Evolutionary conservation across 2,329 filamentous ascomycete genomes (phyloP), one percentile per base, ranked within the genome.

Genomic region (Parasarocladium wereldwijsianum): DNA sequence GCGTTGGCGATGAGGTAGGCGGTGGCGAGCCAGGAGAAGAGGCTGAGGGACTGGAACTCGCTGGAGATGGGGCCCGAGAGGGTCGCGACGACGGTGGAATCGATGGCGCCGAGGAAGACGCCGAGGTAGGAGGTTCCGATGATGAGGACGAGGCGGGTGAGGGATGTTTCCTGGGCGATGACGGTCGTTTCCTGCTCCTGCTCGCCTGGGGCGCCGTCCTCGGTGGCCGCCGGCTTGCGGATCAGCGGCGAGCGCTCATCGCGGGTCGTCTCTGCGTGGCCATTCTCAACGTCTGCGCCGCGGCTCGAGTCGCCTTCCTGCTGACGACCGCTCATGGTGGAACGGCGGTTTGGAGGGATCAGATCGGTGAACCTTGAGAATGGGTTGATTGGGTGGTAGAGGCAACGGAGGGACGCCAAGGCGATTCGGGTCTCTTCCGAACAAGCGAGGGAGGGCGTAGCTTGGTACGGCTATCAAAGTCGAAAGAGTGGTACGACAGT

Each of bases 1-100:
- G 85, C 80, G 50, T 87, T 93, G 40, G 84, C 78, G 43, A 93
- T 85, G 17, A 93, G 66, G 48, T 93, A 93, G 13, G 82, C 77
- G 0, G 82, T 80, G 0, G 83, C 85, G 6, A 93, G 72, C 85
- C 85, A 93, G 1, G 83, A 86, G 25, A 93, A 64, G 4, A 90
- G 62, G 13, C 76, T 78, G 17, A 93, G 69, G 1, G 82, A 92
- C 34, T 76, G 64, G 54, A 93, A 93, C 24, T 78, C 77, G 46
- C 74, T 80, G 15, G 81, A 81, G 38, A 94, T 93, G 6, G 85
- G 82, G 0, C 71, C 80, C 0, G 81, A 77, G 1, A 93, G 66
- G 0, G 85, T 93, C 7, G 85, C 84, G 40, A 93, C 82, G 38
- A 93, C 77, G 27, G 82, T 90, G 2, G 70, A 70, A 53, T 93